A percentile compares a stretch with the other conserved stretches of the same genome.
Evolutionary conservation across 345 rosid species (phyloP).

Genomic region (Turritis glabra): DNA sequence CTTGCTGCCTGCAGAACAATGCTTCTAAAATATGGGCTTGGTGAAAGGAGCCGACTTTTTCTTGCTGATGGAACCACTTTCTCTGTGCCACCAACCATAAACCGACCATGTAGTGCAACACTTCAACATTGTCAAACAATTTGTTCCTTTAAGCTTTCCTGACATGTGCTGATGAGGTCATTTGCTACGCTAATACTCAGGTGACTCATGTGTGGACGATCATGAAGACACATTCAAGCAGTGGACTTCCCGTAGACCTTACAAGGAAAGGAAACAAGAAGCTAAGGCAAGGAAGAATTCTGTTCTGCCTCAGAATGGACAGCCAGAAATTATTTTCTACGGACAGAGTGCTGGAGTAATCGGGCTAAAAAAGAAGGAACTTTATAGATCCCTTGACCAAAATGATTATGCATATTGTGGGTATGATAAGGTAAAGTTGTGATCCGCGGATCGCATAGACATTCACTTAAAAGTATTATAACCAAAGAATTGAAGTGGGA

Average conservation of each 20-base stretch:
- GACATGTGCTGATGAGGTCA: not conserved
- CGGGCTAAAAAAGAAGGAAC: constrained; percentile 60
- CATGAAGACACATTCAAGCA: constrained; percentile 50
- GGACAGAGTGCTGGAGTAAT: constrained; percentile 73
- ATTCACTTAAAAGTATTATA: not conserved
- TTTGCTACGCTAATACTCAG: constrained; percentile 54
- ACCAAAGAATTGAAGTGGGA: not conserved
- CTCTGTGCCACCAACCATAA: constrained; percentile 57
- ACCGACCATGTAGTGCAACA: constrained; percentile 21
- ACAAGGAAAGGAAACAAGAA: constrained; percentile 82
- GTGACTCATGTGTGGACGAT: constrained; percentile 43
- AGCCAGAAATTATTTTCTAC: constrained; percentile 71
- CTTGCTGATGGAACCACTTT: constrained; percentile 82
- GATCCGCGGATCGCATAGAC: not conserved
- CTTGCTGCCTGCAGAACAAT: constrained; percentile 90
- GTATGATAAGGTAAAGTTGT: constrained; percentile 72
- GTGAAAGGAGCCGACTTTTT: constrained; percentile 72
- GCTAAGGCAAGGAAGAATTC: constrained; percentile 48
- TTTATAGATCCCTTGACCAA: constrained; percentile 43
- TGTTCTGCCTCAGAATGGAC: constrained; percentile 44
- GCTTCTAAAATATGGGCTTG: constrained; percentile 76
- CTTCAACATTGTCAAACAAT: not conserved
- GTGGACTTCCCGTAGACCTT: constrained; percentile 84
- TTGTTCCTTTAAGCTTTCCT: constrained; percentile 43
- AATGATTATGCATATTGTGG: constrained; percentile 48